Conservation (phyloP, 306 rosid genomes). For the Notholithocarpus densiflorus region DNA sequence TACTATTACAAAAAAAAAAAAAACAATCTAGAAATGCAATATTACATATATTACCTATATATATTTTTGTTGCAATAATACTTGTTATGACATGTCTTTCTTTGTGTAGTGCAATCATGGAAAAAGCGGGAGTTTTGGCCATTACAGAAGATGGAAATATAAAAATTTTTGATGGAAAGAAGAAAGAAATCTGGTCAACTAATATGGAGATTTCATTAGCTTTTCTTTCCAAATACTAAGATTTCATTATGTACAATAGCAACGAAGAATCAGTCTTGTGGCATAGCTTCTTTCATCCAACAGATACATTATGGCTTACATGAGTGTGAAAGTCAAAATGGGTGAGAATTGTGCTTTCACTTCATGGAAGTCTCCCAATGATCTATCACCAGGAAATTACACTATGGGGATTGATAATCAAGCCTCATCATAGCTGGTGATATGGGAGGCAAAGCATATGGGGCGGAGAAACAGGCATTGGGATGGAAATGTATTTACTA, state of each 20-base stretch:
- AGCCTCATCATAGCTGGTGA: constrained; percentile 56
- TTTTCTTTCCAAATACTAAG: constrained; percentile 30
- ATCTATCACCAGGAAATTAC: constrained; percentile 58
- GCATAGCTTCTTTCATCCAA: constrained; percentile 62
- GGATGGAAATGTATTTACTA: constrained; percentile 52
- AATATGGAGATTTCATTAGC: constrained; percentile 41
- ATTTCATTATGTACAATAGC: not conserved
- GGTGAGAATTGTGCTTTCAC: constrained; percentile 33
- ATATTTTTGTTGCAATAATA: too few relatives aligned
- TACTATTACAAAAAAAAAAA: too few relatives aligned
- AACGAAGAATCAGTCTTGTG: constrained; percentile 16
- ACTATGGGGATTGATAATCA: constrained; percentile 64
- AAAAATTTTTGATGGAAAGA: constrained; percentile 38
- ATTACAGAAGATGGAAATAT: constrained; percentile 47
- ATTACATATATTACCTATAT: too few relatives aligned
- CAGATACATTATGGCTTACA: constrained; percentile 68
- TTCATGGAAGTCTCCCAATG: constrained; percentile 62
- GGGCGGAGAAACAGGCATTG: constrained; percentile 83
- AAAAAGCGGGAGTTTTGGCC: constrained; percentile 36
- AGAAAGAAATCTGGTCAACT: constrained; percentile 40
- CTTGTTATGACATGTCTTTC: too few relatives aligned
- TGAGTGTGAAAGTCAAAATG: constrained; percentile 37
- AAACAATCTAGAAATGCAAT: too few relatives aligned
- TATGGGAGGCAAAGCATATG: constrained; percentile 57
- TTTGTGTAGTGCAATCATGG: constrained; percentile 9